Conservation (phyloP, 129 eudicot genomes). For the Chrysanthemum lavandulifolium region DNA sequence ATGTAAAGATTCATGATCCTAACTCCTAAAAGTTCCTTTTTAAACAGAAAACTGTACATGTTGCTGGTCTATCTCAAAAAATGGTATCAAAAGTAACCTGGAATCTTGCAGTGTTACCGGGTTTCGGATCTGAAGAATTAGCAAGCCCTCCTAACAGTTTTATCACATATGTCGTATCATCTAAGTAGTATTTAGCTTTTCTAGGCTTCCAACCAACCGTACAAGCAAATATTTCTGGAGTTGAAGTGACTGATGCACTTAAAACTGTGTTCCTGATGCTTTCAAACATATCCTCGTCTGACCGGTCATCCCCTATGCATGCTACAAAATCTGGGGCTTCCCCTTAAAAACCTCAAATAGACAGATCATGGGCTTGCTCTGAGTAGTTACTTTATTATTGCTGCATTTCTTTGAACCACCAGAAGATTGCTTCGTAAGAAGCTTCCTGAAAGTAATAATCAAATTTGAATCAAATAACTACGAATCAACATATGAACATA, state of each 20-base stretch:
- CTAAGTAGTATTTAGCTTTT: constrained; percentile 83
- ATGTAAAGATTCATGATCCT: constrained; percentile 25
- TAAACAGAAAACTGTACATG: constrained; percentile 36
- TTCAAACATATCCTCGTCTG: constrained; percentile 46
- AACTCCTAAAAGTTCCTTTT: constrained; percentile 13
- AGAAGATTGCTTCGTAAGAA: too few species aligned
- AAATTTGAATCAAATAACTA: too few species aligned
- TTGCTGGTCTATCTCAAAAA: constrained; percentile 27
- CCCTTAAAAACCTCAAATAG: constrained; percentile 1
- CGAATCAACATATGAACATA: too few species aligned
- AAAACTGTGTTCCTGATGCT: constrained; percentile 29
- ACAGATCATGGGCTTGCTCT: neutral
- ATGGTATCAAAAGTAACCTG: constrained; percentile 56
- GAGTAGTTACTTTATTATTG: constrained; percentile 14
- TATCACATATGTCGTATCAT: constrained; percentile 68
- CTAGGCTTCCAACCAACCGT: constrained; percentile 89
- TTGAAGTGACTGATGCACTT: constrained; percentile 15
- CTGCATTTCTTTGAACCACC: too few species aligned
- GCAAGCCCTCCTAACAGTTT: constrained; percentile 66
- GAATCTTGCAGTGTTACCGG: constrained; percentile 40
- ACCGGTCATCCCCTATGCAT: constrained; percentile 69
- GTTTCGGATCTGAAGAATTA: constrained; percentile 61
- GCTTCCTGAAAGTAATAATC: constrained; percentile 3
- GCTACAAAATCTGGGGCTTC: constrained; percentile 55
- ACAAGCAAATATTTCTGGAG: constrained; percentile 64